Conservation (phyloP, 495 filamentous ascomycete genomes). For the Aspergillus bridgeri region DNA sequence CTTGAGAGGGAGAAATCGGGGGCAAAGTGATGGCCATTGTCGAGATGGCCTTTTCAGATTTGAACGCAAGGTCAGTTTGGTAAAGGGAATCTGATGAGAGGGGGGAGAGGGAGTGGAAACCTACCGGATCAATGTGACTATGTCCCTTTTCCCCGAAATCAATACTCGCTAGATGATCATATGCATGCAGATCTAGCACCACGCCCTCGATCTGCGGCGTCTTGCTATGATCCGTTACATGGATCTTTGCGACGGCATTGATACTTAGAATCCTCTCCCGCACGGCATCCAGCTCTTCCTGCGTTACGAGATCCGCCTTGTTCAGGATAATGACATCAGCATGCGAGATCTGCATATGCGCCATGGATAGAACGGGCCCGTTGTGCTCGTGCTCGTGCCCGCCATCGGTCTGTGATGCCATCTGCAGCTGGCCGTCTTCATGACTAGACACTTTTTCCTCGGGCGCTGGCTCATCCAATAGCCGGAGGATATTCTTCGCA, state of each 20-base stretch:
- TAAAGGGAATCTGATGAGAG: background rate
- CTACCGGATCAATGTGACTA: constrained; percentile 79
- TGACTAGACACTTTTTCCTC: constrained; percentile 47
- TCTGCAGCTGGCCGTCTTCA: constrained; percentile 28
- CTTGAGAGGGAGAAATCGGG: constrained; percentile 45
- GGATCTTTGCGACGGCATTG: constrained; percentile 84
- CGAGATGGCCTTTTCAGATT: constrained; percentile 69
- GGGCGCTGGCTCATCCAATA: constrained; percentile 69
- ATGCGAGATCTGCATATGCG: constrained; percentile 93
- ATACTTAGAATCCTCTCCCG: constrained; percentile 70
- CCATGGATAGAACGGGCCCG: constrained; percentile 75
- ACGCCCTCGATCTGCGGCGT: constrained; percentile 81
- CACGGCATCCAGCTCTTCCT: constrained; percentile 61
- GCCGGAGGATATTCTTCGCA: constrained; percentile 82
- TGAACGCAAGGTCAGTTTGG: background rate
- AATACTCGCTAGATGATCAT: constrained; percentile 70
- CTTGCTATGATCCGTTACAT: constrained; percentile 72
- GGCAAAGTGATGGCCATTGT: constrained; percentile 69
- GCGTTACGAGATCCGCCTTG: constrained; percentile 84
- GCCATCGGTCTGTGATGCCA: background rate
- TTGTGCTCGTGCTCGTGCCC: constrained; percentile 46
- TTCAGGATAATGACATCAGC: constrained; percentile 96
- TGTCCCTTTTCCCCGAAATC: constrained; percentile 65
- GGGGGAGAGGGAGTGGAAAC: constrained; percentile 15
- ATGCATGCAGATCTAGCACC: constrained; percentile 87